Evolutionary conservation across 768 basidiomycete genomes (phyloP).

Genomic region (Megacollybia marginata): DNA sequence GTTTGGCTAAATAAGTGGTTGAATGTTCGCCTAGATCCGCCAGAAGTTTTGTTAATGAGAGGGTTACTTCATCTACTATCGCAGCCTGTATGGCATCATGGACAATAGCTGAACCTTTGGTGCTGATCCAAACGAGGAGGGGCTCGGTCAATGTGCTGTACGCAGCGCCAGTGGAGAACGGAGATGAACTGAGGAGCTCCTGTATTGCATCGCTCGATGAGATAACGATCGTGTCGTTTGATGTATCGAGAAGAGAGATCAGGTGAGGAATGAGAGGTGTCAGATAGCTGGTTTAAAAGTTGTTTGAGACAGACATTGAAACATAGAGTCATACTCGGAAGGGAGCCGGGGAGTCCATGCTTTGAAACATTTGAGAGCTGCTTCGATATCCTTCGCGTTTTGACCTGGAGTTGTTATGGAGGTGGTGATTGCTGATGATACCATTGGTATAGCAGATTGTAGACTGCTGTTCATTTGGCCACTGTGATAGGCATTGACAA

Average conservation of each 20-base stretch:
- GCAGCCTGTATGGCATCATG: conserved; percentile 22
- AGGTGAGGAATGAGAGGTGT: conserved; percentile 60
- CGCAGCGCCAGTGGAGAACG: conserved; percentile 64
- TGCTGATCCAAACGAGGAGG: conserved; percentile 70
- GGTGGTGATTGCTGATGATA: no score
- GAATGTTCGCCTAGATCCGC: conserved; percentile 84
- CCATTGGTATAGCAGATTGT: no score
- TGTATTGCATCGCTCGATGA: conserved; percentile 65
- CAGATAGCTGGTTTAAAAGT: conserved; percentile 43
- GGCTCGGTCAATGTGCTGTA: conserved; percentile 75
- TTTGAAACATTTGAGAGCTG: background rate
- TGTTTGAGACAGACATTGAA: background rate
- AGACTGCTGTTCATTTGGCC: background rate
- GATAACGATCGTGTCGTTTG: conserved; percentile 50
- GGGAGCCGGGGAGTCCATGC: background rate
- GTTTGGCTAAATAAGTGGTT: conserved; percentile 62
- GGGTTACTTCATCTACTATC: conserved; percentile 48
- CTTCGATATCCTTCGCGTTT: background rate
- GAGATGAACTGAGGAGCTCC: conserved; percentile 71
- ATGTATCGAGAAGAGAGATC: conserved; percentile 53
- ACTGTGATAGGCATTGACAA: background rate
- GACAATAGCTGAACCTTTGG: conserved; percentile 45
- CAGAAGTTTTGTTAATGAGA: conserved; percentile 74
- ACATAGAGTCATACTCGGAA: background rate
- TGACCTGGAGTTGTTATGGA: no score